A percentile compares a stretch with the other conserved stretches of the same genome.
These are phyloP conservation scores for Auricularia auricula-judae DNA, from an alignment of 768 basidiomycete genomes.

Conservation along the genomic window DNA sequence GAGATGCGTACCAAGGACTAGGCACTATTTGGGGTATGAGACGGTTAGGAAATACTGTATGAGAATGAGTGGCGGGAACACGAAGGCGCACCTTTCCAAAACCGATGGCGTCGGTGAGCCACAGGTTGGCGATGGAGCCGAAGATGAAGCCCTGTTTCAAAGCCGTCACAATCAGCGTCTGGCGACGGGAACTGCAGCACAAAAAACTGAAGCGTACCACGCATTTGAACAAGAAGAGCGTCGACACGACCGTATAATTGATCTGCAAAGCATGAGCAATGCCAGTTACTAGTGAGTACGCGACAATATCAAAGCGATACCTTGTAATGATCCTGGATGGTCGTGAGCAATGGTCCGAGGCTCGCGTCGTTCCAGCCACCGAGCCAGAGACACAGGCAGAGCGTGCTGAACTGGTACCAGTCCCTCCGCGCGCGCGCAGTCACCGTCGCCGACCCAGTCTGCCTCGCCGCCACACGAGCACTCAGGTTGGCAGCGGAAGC, in stretches of 20 bases:
- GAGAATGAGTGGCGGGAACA: neutral
- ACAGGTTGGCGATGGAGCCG: constrained; percentile 4
- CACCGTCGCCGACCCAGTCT: too few species aligned
- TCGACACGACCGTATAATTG: constrained; percentile 42
- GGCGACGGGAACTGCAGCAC: neutral
- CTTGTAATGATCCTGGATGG: constrained; percentile 49
- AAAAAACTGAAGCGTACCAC: constrained; percentile 10
- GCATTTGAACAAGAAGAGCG: constrained; percentile 44
- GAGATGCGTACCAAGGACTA: neutral
- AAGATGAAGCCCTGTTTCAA: constrained; percentile 5
- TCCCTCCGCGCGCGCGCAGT: neutral
- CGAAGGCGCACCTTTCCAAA: constrained; percentile 8
- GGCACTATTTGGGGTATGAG: neutral
- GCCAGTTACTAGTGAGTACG: neutral
- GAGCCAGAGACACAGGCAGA: constrained; percentile 48
- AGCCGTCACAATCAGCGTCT: neutral
- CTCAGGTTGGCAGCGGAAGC: too few species aligned
- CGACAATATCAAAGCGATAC: constrained; percentile 17
- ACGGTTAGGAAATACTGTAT: neutral
- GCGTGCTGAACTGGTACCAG: constrained; percentile 37
- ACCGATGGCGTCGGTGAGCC: constrained; percentile 6
- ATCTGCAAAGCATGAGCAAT: constrained; percentile 20
- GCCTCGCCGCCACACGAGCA: too few species aligned
- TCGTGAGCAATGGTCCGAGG: constrained; percentile 56
- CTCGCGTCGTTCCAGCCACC: constrained; percentile 61